Conservation (phyloP, 2,329 filamentous ascomycete genomes). For the Hymenotorrendiella dingleyae region DNA sequence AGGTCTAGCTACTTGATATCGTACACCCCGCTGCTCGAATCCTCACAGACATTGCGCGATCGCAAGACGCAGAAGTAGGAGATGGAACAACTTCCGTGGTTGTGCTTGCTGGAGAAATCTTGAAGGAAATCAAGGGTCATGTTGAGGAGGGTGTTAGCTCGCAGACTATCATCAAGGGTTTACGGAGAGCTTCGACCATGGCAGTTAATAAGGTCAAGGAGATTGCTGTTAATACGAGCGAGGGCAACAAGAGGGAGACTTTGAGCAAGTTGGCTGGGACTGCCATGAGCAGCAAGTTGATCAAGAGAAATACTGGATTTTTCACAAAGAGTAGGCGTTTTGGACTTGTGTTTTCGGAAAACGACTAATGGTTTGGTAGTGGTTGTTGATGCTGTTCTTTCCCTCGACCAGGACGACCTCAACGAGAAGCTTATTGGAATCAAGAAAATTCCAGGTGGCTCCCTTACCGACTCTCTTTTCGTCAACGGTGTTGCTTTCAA, state of each 20-base stretch:
- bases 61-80: conserved; percentile 97
- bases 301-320: conserved; percentile 93
- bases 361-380: conserved; percentile 49
- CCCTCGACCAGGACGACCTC: conserved; percentile 91
- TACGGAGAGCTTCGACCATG: conserved; percentile 81
- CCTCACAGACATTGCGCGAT: conserved; percentile 95
- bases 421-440: conserved; percentile 97
- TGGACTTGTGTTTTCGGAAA: background rate
- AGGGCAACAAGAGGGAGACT: conserved; percentile 80
- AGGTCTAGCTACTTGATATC: conserved; percentile 80
- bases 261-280: conserved; percentile 85
- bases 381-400: conserved; percentile 95
- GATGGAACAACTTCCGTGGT: conserved; percentile 98
- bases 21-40: conserved; percentile 96
- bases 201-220: conserved; percentile 99
- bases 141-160: conserved; percentile 96
- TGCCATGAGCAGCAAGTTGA: conserved; percentile 99
- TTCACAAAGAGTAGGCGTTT: conserved; percentile 82
- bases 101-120: conserved; percentile 91
- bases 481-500: conserved; percentile 98
- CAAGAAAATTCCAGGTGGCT: conserved; percentile 97
- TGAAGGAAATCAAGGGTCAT: conserved; percentile 94
- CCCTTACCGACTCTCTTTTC: conserved; percentile 91
- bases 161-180: conserved; percentile 94
- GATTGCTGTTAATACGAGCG: conserved; percentile 80